Conservation (phyloP, 495 filamentous ascomycete genomes). For the Rostrohypoxylon terebratum region DNA sequence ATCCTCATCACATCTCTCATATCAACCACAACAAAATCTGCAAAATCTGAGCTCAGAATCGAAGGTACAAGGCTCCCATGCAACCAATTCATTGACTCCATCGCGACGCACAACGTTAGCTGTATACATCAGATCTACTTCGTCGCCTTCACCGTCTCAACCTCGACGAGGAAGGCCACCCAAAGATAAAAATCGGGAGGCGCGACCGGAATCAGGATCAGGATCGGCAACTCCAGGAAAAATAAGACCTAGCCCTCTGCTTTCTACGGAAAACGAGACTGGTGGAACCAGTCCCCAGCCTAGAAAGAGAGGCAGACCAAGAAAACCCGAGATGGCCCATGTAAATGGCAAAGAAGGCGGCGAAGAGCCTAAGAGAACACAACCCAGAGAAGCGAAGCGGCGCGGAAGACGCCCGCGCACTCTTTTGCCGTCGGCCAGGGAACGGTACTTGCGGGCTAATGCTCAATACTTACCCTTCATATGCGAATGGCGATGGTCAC, state of each 20-base stretch:
- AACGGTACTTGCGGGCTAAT: slow-evolving; percentile 42
- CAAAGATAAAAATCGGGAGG: neutral
- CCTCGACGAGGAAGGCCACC: neutral
- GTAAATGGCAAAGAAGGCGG: slow-evolving; percentile 20
- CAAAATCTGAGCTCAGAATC: slow-evolving; percentile 3
- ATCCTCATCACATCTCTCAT: slow-evolving; percentile 20
- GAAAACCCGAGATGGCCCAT: slow-evolving; percentile 39
- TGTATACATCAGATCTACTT: slow-evolving; percentile 45
- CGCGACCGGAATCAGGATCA: slow-evolving; percentile 3
- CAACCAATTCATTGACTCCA: slow-evolving; percentile 16
- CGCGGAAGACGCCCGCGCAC: slow-evolving; percentile 43
- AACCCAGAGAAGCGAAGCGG: slow-evolving; percentile 37
- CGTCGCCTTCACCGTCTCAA: slow-evolving; percentile 40
- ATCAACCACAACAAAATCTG: slow-evolving; percentile 12
- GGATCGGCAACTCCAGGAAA: neutral
- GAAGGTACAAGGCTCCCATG: slow-evolving; percentile 8
- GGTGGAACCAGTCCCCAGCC: slow-evolving; percentile 26
- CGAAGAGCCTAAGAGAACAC: slow-evolving; percentile 8
- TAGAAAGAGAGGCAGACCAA: slow-evolving; percentile 47
- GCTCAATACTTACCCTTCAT: slow-evolving; percentile 40
- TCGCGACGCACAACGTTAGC: slow-evolving; percentile 31
- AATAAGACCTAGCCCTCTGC: neutral
- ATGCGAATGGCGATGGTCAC: slow-evolving; percentile 57
- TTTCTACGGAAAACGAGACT: neutral
- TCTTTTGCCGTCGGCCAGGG: slow-evolving; percentile 32